phyloP scores from a whole-genome alignment of 164 flowering plant genomes.

The Magnolia sinica region DNA sequence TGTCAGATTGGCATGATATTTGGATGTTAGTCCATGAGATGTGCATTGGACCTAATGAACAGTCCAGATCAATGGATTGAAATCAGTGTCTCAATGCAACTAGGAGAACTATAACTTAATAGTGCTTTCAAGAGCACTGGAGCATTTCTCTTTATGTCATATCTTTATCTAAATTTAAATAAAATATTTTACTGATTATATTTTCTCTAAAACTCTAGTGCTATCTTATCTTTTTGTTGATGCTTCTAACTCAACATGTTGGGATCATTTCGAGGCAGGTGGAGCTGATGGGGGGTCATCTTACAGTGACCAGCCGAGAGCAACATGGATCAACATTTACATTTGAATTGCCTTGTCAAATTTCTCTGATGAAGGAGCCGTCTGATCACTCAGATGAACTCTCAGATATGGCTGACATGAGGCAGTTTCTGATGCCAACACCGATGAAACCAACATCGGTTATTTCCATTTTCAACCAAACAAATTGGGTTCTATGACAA shows the following conservation, averaged over 20 bases:
- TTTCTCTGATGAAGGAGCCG: conserved; percentile 47
- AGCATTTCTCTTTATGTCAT: neutral
- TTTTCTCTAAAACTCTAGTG: neutral
- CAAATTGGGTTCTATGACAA: conserved; percentile 45
- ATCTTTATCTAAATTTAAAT: too few relatives aligned
- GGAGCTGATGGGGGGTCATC: conserved; percentile 92
- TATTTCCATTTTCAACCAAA: conserved; percentile 69
- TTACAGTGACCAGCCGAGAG: conserved; percentile 76
- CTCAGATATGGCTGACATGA: conserved; percentile 52
- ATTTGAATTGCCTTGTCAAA: conserved; percentile 77
- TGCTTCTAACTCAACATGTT: conserved; percentile 6
- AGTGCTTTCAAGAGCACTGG: too few relatives aligned
- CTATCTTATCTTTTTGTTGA: neutral
- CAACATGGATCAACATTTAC: conserved; percentile 85
- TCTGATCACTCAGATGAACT: conserved; percentile 77
- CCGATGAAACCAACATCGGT: conserved; percentile 48
- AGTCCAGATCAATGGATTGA: too few relatives aligned
- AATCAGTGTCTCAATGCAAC: too few relatives aligned
- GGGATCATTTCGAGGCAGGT: conserved; percentile 46
- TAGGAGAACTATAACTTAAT: too few relatives aligned
- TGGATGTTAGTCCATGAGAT: too few relatives aligned
- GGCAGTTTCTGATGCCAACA: conserved; percentile 28
- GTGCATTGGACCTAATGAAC: too few relatives aligned
- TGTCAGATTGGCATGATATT: too few relatives aligned
- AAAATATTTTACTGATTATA: neutral